phyloP scores from a whole-genome alignment of 345 rosid genomes.

The Pelargonium nanum region DNA sequence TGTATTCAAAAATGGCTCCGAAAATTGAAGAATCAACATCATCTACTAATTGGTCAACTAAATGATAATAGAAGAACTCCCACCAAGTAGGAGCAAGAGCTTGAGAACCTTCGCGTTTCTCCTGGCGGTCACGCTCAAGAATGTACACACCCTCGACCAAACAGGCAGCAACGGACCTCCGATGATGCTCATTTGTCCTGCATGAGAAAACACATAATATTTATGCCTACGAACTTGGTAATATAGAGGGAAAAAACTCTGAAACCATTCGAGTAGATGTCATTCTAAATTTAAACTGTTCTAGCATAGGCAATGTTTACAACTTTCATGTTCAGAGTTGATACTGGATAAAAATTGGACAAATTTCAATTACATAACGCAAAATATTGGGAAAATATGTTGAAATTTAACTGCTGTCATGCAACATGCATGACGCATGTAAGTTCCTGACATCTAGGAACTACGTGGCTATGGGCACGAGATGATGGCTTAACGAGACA shows the following conservation, averaged over 20 bases:
- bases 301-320: too few relatives aligned
- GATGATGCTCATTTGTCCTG: constrained; percentile 62
- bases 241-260: background rate
- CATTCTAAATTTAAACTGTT: too few relatives aligned
- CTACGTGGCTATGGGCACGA: background rate
- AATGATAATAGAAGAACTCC: constrained; percentile 58
- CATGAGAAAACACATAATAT: background rate
- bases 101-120: constrained; percentile 42
- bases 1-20: constrained; percentile 71
- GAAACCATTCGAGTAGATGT: background rate
- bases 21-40: constrained; percentile 63
- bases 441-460: too few relatives aligned
- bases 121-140: constrained; percentile 82
- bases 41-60: constrained; percentile 52
- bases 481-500: too few relatives aligned
- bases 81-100: constrained; percentile 82
- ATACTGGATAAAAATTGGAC: too few relatives aligned
- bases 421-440: too few relatives aligned
- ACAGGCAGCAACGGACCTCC: constrained; percentile 64
- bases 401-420: too few relatives aligned
- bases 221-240: background rate
- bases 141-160: constrained; percentile 75
- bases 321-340: too few relatives aligned
- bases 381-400: too few relatives aligned
- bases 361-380: too few relatives aligned